Conservation (phyloP, 163 green algal species). For the Scenedesmus sp. region DNA sequence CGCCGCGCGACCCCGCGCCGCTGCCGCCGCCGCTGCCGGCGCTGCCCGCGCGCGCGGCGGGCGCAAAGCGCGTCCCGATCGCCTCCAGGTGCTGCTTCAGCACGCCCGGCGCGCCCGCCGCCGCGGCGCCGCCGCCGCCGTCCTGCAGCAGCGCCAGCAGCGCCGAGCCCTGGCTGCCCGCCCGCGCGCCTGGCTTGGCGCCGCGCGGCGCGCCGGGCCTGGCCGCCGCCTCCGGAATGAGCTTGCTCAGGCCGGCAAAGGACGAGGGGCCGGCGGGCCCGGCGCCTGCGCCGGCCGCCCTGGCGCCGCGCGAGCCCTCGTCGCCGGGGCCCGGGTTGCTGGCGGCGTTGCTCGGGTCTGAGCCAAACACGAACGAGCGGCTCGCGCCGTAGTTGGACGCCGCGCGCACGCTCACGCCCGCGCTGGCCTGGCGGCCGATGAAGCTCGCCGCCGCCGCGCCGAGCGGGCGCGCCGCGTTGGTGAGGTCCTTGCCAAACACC, state of each 20-base stretch:
- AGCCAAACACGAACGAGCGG: constrained; percentile 45
- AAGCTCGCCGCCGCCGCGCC: constrained; percentile 26
- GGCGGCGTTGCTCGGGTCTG: constrained; percentile 24
- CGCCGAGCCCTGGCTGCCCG: neutral
- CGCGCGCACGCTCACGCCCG: constrained; percentile 2
- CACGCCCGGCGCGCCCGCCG: neutral
- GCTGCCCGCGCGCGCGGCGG: too few relatives aligned
- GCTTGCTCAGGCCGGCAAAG: constrained; percentile 36
- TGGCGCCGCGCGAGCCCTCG: neutral
- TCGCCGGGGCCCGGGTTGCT: constrained; percentile 26
- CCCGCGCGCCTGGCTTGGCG: neutral
- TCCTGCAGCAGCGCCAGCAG: constrained; percentile 31
- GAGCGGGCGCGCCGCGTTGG: constrained; percentile 1
- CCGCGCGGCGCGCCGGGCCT: neutral
- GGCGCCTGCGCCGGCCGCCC: neutral
- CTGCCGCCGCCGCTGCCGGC: neutral
- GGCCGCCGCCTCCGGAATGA: constrained; percentile 28
- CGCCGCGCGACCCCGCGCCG: too few relatives aligned
- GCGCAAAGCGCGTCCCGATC: constrained; percentile 25
- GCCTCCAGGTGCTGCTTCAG: constrained; percentile 31
- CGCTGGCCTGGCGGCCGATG: constrained; percentile 37
- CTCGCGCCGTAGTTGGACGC: constrained; percentile 42
- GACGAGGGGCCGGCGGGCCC: constrained; percentile 17
- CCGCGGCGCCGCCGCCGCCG: neutral
- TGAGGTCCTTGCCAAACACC: constrained; percentile 48